These are phyloP conservation scores for Cercophora sp. DNA, from an alignment of 495 filamentous ascomycete genomes.

Conservation along the genomic window DNA sequence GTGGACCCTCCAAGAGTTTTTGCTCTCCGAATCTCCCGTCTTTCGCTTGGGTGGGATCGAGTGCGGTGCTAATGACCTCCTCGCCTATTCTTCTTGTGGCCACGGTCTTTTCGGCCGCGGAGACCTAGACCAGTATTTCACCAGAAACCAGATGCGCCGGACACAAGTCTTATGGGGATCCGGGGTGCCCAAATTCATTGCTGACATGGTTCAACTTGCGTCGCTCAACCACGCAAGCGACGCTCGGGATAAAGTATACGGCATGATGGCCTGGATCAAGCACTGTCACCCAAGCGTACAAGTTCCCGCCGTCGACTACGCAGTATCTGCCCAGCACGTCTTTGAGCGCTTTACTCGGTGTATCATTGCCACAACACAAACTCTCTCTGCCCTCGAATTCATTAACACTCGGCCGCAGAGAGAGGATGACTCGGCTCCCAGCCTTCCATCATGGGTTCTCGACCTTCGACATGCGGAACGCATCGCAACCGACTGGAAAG, in stretches of 20 bases:
- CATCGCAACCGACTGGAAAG: too few species aligned
- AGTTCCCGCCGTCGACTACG: neutral
- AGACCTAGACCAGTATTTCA: neutral
- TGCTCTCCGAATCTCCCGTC: neutral
- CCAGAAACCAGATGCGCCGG: neutral
- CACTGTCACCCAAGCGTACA: neutral
- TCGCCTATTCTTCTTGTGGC: neutral
- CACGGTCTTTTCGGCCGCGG: neutral
- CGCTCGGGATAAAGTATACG: conserved; percentile 1
- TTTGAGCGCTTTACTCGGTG: neutral
- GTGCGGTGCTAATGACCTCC: neutral
- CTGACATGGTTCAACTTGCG: neutral
- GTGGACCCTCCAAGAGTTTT: neutral
- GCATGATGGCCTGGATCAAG: neutral
- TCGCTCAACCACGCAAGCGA: neutral
- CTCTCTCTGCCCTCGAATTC: neutral
- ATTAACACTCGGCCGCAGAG: neutral
- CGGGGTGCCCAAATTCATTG: neutral
- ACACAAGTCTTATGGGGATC: too few species aligned
- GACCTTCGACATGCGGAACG: too few species aligned
- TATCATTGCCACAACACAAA: neutral
- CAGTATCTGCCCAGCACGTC: neutral
- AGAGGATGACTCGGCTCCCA: neutral
- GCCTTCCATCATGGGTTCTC: neutral
- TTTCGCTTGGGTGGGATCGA: neutral